Percentiles rank a stretch among this genome's conserved stretches.
These are phyloP conservation scores for Eucalyptus caleyi DNA, from an alignment of 345 rosid genomes.

Conservation along the genomic window DNA sequence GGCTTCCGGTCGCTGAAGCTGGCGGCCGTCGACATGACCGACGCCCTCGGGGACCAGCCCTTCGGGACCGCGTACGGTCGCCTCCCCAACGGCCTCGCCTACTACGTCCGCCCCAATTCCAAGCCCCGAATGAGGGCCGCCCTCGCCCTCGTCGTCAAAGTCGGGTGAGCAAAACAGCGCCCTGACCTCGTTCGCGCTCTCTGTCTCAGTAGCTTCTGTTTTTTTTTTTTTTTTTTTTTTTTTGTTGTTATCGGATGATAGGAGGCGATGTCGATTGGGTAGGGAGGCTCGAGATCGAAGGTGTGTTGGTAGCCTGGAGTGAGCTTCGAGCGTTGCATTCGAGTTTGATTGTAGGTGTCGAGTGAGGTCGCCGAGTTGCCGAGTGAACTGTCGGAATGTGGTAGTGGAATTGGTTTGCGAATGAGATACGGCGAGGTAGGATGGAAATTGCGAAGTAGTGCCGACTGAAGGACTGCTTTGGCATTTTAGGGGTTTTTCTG, in stretches of 20 bases:
- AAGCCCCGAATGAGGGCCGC: slow-evolving; percentile 91
- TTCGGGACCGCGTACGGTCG: slow-evolving; percentile 70
- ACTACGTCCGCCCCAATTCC: slow-evolving; percentile 78
- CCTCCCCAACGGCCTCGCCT: slow-evolving; percentile 73
- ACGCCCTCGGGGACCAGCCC: slow-evolving; percentile 42
- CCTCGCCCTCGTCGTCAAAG: slow-evolving; percentile 79
- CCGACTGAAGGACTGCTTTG: neutral
- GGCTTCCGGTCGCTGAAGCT: slow-evolving; percentile 82
- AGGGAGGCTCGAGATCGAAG: neutral
- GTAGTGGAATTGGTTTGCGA: neutral
- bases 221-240: neutral
- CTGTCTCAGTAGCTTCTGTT: neutral
- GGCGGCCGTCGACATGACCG: slow-evolving; percentile 45
- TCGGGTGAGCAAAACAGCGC: slow-evolving; percentile 26
- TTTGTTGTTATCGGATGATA: neutral
- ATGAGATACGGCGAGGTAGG: neutral
- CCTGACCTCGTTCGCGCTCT: neutral
- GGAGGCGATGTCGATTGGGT: neutral
- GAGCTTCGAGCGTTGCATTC: neutral
- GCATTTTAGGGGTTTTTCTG: neutral
- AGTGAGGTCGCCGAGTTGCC: neutral
- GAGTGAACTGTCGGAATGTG: neutral
- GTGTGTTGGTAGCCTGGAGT: neutral
- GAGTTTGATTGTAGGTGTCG: neutral
- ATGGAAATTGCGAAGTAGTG: neutral